Base-by-base conservation (phyloP, 1,284 basidiomycete species). In the Phellinidium pouzarii region DNA sequence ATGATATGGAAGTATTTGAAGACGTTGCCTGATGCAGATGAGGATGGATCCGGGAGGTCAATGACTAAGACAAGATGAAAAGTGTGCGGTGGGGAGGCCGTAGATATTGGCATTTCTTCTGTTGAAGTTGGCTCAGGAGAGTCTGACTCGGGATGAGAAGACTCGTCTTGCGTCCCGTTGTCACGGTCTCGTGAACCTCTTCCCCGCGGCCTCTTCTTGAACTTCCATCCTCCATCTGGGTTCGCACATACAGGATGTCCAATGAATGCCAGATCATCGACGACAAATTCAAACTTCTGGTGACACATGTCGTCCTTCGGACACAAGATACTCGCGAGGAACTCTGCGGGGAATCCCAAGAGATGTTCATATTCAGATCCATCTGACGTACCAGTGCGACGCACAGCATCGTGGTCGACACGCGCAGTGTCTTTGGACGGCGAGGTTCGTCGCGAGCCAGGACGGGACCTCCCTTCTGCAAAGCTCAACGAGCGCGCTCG, bases 241-340 rank as follows among this genome's bases (percentile, higher is more conserved):
- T 87, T 84, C 8, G 82, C 79, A 61, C 85, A 87, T 1, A 98
- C 92, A 0, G 95, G 95, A 66, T 98, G 94, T 0, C 95, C 95
- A 37, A 98, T 77, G 65, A 98, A 98, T 1, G 84, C 89, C n/a
- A 98, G 76, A 61, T 94, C 88, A 62, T 98, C 94, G 19, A 97
- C 85, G 42, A 89, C 69, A 25, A 99, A 78, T 66, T 96, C 94
- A 64, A 97, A 98, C 64, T 92, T 92, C 65, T 93, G 91, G 67
- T 98, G 92, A 64, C 93, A 96, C 65, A 94, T 80, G 14, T 84
- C 77, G 26, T 73, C 71, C 42, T 84, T 80, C 0, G 94, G 93
- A 55, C 86, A 88, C 5, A 98, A 75, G 56, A 96, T 74, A 49
- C 79, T 80, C 22, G 91, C 89, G 27, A 98, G 76, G 61, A 93